Conservation (phyloP, 225 moss, liverwort and hornwort species). For the Climacium dendroides region DNA sequence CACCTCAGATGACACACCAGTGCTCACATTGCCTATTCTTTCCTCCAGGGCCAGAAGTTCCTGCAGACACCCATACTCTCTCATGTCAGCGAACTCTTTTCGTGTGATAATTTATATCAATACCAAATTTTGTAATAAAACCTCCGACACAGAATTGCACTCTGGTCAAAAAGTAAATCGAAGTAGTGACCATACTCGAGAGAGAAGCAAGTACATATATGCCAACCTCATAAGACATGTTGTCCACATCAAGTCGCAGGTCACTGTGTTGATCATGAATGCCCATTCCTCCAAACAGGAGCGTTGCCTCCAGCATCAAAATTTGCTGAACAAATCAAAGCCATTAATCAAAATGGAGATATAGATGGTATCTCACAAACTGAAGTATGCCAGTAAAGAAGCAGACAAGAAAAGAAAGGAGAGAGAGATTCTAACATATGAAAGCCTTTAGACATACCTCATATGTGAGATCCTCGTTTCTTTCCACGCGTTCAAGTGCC, state of each 20-base stretch:
- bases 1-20: conserved; percentile 49
- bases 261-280: conserved; percentile 90
- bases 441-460: conserved; percentile 26
- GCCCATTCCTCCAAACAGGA: conserved; percentile 84
- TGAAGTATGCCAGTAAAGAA: background rate
- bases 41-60: conserved; percentile 88
- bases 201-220: background rate
- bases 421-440: background rate
- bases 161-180: background rate
- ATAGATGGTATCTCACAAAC: background rate
- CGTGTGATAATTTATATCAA: background rate
- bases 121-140: background rate
- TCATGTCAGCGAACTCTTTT: background rate
- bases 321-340: conserved; percentile 50
- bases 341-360: background rate
- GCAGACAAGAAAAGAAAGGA: background rate
- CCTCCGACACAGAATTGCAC: background rate
- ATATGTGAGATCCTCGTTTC: conserved; percentile 72
- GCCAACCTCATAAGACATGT: conserved; percentile 78
- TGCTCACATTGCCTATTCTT: conserved; percentile 85
- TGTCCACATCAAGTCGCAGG: conserved; percentile 79
- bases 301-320: conserved; percentile 79
- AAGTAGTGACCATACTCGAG: background rate
- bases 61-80: conserved; percentile 9
- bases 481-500: conserved; percentile 79